Evolutionary conservation across 441 rosid genomes (phyloP), one percentile per base, ranked within the genome.

Genomic region (Arabidopsis hybrid): DNA sequence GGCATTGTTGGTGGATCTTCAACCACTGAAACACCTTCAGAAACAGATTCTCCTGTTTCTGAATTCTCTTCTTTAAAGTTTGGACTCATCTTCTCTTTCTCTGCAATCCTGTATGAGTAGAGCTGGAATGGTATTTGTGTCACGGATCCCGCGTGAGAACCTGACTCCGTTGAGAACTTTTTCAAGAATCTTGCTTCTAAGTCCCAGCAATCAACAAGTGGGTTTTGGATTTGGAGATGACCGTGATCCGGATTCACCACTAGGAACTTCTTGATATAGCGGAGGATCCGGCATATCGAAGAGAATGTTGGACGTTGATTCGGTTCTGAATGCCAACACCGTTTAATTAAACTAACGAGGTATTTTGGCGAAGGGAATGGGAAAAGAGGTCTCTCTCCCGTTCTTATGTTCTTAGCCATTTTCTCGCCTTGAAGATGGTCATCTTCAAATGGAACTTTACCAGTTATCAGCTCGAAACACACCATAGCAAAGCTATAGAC

Each of bases 401-500:
- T 90, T 83, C 88, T 83, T 47, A 96, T 89, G 75, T 89, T 90
- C 73, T 82, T 85, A 7, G 85, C 78, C 90, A 88, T 84, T 52
- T 86, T 90, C 8, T 91, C 93, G 4, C 97, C 98, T 77, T 93
- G 97, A 65, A 96, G 96, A 87, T 96, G 98, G 50, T 87, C 80
- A 65, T 93, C 99, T 75, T 93, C 99, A 26, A 93, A 96, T 0
- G 99, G 94, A 55, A 88, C 90, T 73, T 95, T 95, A 62, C 99
- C 97, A 0, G 98, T 88, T 61, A 95, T 72, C n/a, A 95, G 95
- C 88, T 85, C 87, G 1, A 91, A 95, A 77, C 94, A 91, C 16
- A 95, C 70, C 97, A 95, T 95, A n/a, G 89, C 98, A 53, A 91
- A 95, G 75, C 98, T 93, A 77, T 95, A 95, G 14, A 91, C 89